Evolutionary conservation across 2,329 filamentous ascomycete species (phyloP).

Genomic region (Thermothelomyces thermophilus): DNA sequence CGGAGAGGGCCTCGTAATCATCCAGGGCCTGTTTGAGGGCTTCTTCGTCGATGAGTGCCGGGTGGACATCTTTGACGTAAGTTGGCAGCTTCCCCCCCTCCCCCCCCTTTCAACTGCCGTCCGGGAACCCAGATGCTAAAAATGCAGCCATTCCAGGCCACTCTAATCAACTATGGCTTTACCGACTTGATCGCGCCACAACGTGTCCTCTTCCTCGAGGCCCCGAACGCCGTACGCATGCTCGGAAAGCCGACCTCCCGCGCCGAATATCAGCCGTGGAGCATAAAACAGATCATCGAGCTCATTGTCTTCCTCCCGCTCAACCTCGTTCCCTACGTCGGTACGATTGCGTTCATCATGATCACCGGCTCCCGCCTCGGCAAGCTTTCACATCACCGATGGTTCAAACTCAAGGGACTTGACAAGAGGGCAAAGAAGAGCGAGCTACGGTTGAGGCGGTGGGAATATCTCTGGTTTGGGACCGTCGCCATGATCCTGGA

Average conservation of each 20-base stretch:
- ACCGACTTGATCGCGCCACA: conserved; percentile 61
- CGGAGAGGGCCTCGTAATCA: conserved; percentile 70
- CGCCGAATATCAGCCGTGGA: conserved; percentile 82
- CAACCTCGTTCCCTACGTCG: conserved; percentile 79
- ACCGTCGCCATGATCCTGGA: conserved; percentile 77
- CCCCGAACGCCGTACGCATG: conserved; percentile 66
- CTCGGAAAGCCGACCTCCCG: conserved; percentile 73
- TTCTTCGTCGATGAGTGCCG: conserved; percentile 75
- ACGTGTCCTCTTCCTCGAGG: conserved; percentile 59
- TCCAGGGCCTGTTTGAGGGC: conserved; percentile 64
- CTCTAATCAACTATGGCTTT: conserved; percentile 67
- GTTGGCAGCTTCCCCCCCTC: conserved; percentile 1
- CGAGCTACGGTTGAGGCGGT: conserved; percentile 60
- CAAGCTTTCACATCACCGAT: conserved; percentile 84
- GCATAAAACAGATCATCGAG: conserved; percentile 81
- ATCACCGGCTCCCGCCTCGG: conserved; percentile 83
- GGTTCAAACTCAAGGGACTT: conserved; percentile 74
- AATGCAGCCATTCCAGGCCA: conserved; percentile 39
- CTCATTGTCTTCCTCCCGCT: conserved; percentile 73
- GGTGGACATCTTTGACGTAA: conserved; percentile 76
- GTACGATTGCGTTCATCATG: conserved; percentile 77
- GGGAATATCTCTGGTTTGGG: conserved; percentile 93
- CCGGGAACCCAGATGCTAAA: neutral
- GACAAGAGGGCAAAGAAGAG: conserved; percentile 65
- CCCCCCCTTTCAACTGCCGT: too few relatives aligned